These are phyloP conservation scores for Yarrowia porcina DNA, from an alignment of 805 yeast species.

Conservation along the genomic window DNA sequence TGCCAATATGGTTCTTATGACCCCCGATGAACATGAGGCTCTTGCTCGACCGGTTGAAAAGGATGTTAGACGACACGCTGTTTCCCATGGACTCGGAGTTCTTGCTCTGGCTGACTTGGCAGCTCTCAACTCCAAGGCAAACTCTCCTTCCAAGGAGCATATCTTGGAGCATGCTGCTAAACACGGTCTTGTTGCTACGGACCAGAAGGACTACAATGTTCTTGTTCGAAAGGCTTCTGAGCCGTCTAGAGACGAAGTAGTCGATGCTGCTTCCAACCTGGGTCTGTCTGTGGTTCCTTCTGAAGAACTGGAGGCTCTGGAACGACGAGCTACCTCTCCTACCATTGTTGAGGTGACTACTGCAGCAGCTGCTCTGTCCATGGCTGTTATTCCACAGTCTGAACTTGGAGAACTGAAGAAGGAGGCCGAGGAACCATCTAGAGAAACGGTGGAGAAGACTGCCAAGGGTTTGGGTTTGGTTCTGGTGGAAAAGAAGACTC, in stretches of 20 bases:
- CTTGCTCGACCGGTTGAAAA: neutral
- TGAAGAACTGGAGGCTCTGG: neutral
- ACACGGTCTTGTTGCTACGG: slow-evolving; percentile 30
- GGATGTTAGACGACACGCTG: neutral
- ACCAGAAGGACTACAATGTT: slow-evolving; percentile 26
- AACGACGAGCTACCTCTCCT: neutral
- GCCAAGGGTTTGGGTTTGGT: neutral
- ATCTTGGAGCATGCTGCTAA: slow-evolving; percentile 36
- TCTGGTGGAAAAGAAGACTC: slow-evolving; percentile 31
- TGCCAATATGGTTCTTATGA: slow-evolving; percentile 32
- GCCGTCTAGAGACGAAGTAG: slow-evolving; percentile 28
- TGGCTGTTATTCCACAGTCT: neutral
- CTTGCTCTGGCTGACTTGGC: slow-evolving; percentile 40
- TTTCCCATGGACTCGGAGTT: slow-evolving; percentile 37
- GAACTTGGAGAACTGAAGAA: neutral
- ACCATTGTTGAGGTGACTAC: neutral
- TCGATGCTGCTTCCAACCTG: slow-evolving; percentile 27
- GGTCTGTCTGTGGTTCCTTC: slow-evolving; percentile 27
- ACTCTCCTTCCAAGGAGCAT: slow-evolving; percentile 34
- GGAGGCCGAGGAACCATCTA: neutral
- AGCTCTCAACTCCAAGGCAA: slow-evolving; percentile 30
- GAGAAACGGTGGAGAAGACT: neutral
- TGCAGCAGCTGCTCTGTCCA: neutral
- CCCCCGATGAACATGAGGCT: slow-evolving; percentile 1
- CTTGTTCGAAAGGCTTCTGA: slow-evolving; percentile 29